Evolutionary conservation across 2,329 filamentous ascomycete genomes (phyloP).

Genomic region (Aureobasidium sp.): DNA sequence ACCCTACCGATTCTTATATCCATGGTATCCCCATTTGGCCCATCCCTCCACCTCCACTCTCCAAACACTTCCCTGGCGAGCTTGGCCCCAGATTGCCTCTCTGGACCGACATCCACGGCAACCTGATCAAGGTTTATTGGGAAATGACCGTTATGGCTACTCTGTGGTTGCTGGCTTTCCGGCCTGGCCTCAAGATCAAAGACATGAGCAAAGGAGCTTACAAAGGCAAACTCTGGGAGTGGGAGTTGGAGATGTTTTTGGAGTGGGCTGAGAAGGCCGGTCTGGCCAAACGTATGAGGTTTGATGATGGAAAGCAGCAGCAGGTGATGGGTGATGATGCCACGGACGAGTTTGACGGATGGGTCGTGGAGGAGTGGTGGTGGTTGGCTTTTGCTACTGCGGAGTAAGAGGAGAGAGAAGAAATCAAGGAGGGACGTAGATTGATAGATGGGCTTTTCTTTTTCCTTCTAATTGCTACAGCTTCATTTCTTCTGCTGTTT

Average conservation of each 20-base stretch:
- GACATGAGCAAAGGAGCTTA: constrained; percentile 44
- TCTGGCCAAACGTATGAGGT: constrained; percentile 38
- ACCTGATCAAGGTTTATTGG: constrained; percentile 55
- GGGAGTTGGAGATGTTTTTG: constrained; percentile 54
- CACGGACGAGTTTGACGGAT: neutral
- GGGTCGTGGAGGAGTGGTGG: constrained; percentile 11
- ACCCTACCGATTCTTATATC: constrained; percentile 51
- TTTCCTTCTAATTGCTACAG: too few relatives aligned
- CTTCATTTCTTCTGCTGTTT: too few relatives aligned
- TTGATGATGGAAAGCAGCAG: neutral
- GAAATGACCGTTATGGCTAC: constrained; percentile 56
- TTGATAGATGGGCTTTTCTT: too few relatives aligned
- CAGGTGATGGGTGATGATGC: constrained; percentile 30
- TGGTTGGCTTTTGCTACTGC: constrained; percentile 11
- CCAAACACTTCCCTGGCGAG: constrained; percentile 20
- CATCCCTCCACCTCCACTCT: constrained; percentile 24
- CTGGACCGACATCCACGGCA: constrained; percentile 65
- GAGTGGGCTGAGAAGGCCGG: constrained; percentile 53
- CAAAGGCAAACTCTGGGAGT: constrained; percentile 53
- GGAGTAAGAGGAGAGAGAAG: too few relatives aligned
- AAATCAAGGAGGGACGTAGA: too few relatives aligned
- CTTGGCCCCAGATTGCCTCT: constrained; percentile 53
- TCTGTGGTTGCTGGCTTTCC: constrained; percentile 55
- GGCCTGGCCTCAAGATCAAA: constrained; percentile 44
- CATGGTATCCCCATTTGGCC: constrained; percentile 11